Base-by-base conservation (phyloP, 2,329 filamentous ascomycete species). In the Alternaria postmessia region DNA sequence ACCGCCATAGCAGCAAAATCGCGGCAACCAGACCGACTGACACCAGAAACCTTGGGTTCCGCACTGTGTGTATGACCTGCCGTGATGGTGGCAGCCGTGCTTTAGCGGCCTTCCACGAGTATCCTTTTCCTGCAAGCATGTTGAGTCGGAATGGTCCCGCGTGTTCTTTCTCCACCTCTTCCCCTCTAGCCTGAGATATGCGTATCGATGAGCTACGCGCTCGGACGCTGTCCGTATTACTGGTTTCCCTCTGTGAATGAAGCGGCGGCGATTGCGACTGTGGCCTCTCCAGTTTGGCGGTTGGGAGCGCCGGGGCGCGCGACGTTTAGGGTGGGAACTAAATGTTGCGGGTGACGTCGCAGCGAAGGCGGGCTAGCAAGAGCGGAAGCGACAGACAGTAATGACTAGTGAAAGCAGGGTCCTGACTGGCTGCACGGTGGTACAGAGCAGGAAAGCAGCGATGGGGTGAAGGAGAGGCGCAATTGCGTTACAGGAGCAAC, bases 101-200 rank as follows among this genome's bases (percentile, higher is more conserved):
- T 82, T 88, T 91, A 69, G 94, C 91, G 68, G 92, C 91, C 85
- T 96, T 97, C 94, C 94, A 98, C 79, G 89, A 86, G 78, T 92
- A 92, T 79, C 91, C 91, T 81, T 96, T 96, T 67, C 92, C 91
- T 72, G 96, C 88, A 83, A 97, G 88, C 94, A 97, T 97, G 52
- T 49, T 72, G 66, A 71, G 57, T 47, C 47, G 42, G 44, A 53
- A 59, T 54, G 55, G 62, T 62, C 62, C 66, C 36, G 59, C 61
- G 59, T 63, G 57, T 49, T 57, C 60, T 58, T 68, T 63, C 22
- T 74, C 66, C 43, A 57, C 60, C 56, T 71, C 72, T 30, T 70
- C 68, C 28, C 65, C 70, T 68, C 71, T 63, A 34, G 64, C 68
- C 65, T 76, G 72, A 54, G 72, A 75, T 61, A 75, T 68, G 54